Base-by-base conservation (phyloP, 2,329 filamentous ascomycete genomes). In the Aspergillus sp. region DNA sequence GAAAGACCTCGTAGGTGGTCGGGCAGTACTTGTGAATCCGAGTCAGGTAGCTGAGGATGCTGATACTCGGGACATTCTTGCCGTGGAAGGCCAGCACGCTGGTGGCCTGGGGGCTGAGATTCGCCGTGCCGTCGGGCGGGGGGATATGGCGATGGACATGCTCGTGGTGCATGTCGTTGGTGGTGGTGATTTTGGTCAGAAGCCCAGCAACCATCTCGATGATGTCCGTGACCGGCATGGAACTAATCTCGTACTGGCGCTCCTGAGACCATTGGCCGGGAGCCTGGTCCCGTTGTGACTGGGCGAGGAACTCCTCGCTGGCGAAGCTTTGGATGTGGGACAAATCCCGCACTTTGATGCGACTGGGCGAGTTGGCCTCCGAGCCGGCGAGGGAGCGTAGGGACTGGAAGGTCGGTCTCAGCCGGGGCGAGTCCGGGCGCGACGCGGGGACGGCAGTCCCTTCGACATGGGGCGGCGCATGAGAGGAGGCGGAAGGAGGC, bases 11-110 rank as follows among this genome's bases (percentile, higher is more conserved):
- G 73, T 96, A 99, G 0, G 95, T 98, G 6, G 95, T 98, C 0
- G 95, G 95, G 71, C 95, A 99, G 78, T 99, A 99, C 79, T 97
- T 97, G 79, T 99, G 94, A 73, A 99, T 98, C 61, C 95, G 88
- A 69, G 89, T 94, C 55, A 99, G 81, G 71, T 99, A 99, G 82
- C 92, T 98, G 61, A 96, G 81, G 62, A 99, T 98, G 20, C 93
- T 96, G 69, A 99, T 99, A 71, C 90, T 95, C 1, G 95, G 95
- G 11, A 98, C 91, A 66, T 99, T 99, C 79, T 97, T 98, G 66
- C 95, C 95, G 72, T 99, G 95, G 69, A 99, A 99, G 12, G 95
- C 94, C 45, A 99, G 84, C 3, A 99, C 94, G 56, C 82, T 90
- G 65, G 80, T 90, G 65, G 84, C 90, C 68, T 89, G 84, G 22